These are phyloP conservation scores for Syncephalastrum monosporum DNA, from an alignment of 371 early-diverging fungal species.

Conservation along the genomic window DNA sequence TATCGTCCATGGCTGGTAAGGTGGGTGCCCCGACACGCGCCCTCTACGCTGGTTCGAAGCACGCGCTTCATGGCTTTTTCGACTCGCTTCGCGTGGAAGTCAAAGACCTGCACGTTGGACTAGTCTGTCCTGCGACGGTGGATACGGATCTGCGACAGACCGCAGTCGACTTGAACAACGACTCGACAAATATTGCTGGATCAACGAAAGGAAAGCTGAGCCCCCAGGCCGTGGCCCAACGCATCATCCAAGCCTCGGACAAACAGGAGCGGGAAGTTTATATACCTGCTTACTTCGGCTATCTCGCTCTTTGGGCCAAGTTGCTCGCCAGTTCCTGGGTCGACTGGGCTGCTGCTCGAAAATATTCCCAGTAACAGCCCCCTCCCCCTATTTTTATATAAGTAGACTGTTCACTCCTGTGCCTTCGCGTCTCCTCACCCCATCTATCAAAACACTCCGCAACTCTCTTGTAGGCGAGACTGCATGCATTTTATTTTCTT, in stretches of 20 bases:
- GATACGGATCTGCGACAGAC: conserved; percentile 70
- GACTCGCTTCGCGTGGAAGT: conserved; percentile 78
- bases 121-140: conserved; percentile 79
- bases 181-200: conserved; percentile 36
- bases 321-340: conserved; percentile 62
- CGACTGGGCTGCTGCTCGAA: conserved; percentile 58
- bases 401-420: too few species aligned
- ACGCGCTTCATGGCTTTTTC: conserved; percentile 86
- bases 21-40: conserved; percentile 82
- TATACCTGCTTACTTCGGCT: conserved; percentile 64
- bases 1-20: conserved; percentile 81
- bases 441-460: too few species aligned
- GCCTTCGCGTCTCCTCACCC: too few species aligned
- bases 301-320: conserved; percentile 50
- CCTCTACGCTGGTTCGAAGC: conserved; percentile 80
- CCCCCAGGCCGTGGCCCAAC: conserved; percentile 56
- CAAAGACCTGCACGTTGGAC: conserved; percentile 60
- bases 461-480: too few species aligned
- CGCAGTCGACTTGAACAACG: conserved; percentile 59
- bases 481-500: conserved; percentile 1
- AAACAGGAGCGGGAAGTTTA: conserved; percentile 53
- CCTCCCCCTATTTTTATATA: too few species aligned
- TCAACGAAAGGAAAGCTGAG: conserved; percentile 63
- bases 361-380: conserved; percentile 16
- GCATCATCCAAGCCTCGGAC: conserved; percentile 66